phyloP scores from a whole-genome alignment of 2,329 filamentous ascomycete species.

The Aspergillus sp. region DNA sequence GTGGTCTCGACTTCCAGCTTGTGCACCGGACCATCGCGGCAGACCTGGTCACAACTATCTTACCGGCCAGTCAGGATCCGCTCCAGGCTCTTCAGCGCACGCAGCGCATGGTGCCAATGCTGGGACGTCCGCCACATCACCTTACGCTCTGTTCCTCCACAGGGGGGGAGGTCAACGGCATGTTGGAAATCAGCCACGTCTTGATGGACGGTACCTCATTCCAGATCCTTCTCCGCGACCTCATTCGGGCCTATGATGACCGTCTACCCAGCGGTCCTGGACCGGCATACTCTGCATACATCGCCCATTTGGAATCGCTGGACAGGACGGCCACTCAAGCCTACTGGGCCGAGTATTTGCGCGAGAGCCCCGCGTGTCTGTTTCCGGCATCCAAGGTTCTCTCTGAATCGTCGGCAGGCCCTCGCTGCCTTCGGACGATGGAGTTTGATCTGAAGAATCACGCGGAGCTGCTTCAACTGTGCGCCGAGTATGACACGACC shows the following conservation, averaged over 20 bases:
- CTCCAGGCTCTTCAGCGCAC: not conserved
- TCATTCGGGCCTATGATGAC: not conserved
- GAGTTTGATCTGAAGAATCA: not conserved
- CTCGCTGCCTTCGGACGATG: not conserved
- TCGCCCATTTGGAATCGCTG: not conserved
- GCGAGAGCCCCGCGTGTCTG: not conserved
- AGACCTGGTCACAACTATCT: not conserved
- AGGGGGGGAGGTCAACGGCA: not conserved
- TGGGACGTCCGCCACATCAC: not conserved
- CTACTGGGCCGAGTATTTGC: not conserved
- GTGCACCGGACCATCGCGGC: not conserved
- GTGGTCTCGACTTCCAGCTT: not conserved
- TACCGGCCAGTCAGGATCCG: no score
- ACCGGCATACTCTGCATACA: not conserved
- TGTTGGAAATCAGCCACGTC: conserved; percentile 4
- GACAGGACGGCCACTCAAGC: not conserved
- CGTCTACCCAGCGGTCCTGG: not conserved
- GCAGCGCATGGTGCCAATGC: not conserved
- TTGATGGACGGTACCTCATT: conserved; percentile 1
- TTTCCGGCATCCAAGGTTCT: not conserved
- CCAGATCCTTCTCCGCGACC: conserved; percentile 6
- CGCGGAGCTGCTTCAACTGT: not conserved
- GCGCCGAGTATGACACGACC: conserved; percentile 6
- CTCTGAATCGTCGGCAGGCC: not conserved
- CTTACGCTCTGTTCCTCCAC: not conserved